Conservation (phyloP, 768 basidiomycete species). For the Termitomyces bulborhizus region DNA sequence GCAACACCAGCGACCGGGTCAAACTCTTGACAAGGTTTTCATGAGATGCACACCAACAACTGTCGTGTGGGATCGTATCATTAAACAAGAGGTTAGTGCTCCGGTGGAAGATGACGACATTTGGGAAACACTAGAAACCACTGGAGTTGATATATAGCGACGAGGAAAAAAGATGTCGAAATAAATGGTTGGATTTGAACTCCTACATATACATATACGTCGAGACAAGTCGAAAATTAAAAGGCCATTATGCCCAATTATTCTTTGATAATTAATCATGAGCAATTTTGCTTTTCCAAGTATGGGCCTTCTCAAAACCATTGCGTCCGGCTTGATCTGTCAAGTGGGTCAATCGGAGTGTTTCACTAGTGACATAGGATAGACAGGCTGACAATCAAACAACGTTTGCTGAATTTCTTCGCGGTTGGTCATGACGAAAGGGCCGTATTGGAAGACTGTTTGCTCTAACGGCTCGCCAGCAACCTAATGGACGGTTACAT, state of each 20-base stretch:
- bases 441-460: slow-evolving; percentile 80
- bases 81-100: slow-evolving; percentile 8
- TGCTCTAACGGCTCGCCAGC: slow-evolving; percentile 90
- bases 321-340: slow-evolving; percentile 69
- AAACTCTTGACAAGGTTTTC: slow-evolving; percentile 58
- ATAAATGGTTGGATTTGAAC: slow-evolving; percentile 13
- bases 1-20: slow-evolving; percentile 51
- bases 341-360: slow-evolving; percentile 2
- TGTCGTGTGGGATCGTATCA: slow-evolving; percentile 52
- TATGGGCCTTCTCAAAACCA: slow-evolving; percentile 87
- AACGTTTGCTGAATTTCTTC: slow-evolving; percentile 82
- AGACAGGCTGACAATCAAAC: slow-evolving; percentile 57
- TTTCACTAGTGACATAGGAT: not conserved
- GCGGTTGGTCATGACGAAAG: slow-evolving; percentile 79
- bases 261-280: slow-evolving; percentile 20
- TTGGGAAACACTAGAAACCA: slow-evolving; percentile 62
- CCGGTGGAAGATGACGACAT: slow-evolving; percentile 47
- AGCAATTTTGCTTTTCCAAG: slow-evolving; percentile 84
- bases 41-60: slow-evolving; percentile 57
- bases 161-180: slow-evolving; percentile 17
- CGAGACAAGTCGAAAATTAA: too few relatives aligned
- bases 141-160: slow-evolving; percentile 30
- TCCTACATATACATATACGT: too few relatives aligned
- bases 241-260: not conserved
- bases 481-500: slow-evolving; percentile 32